Evolutionary conservation across 2,329 filamentous ascomycete genomes (phyloP), one percentile per base, ranked within the genome.

Genomic region (Zopfia rhizophila): DNA sequence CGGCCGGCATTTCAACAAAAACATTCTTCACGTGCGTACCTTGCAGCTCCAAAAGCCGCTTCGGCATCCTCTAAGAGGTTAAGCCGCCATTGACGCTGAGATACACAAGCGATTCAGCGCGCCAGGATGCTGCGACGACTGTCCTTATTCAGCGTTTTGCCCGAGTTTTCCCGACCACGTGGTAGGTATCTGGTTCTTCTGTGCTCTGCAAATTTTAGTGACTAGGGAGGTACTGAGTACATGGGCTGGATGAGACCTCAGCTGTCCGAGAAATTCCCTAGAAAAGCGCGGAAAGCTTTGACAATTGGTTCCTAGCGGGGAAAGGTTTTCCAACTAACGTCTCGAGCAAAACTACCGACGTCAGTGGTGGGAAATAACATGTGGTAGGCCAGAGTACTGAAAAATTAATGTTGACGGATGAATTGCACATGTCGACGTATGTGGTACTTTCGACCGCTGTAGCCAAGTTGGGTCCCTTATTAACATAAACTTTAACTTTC

Each of bases 91-190:
- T 45, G 55, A 46, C 33, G 55, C 50, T 52, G 52, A 43, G 55
- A 51, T 19, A 45, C 23, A 14, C 31, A 38, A 50, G 48, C 51
- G 52, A 45, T 47, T 49, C 7, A 25, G 12, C 18, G 38, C 30
- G n/a, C n/a, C n/a, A n/a, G n/a, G n/a, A n/a, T n/a, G n/a, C n/a
- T n/a, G n/a, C n/a, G n/a, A n/a, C n/a, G n/a, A n/a, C n/a, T n/a
- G n/a, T n/a, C n/a, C n/a, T n/a, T n/a, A n/a, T n/a, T n/a, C n/a
- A n/a, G n/a, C n/a, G n/a, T n/a, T n/a, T n/a, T 36, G 48, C 51
- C 60, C 60, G 60, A 61, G 37, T 56, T 58, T 47, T 27, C 53
- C 61, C 61, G 61, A 46, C 46, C 55, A 55, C 53, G 58, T 63
- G 11, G 30, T 36, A 31, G n/a, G n/a, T n/a, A 44, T 14, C 27